Conservation (phyloP, 768 basidiomycete genomes). For the Podaxis sp. region DNA sequence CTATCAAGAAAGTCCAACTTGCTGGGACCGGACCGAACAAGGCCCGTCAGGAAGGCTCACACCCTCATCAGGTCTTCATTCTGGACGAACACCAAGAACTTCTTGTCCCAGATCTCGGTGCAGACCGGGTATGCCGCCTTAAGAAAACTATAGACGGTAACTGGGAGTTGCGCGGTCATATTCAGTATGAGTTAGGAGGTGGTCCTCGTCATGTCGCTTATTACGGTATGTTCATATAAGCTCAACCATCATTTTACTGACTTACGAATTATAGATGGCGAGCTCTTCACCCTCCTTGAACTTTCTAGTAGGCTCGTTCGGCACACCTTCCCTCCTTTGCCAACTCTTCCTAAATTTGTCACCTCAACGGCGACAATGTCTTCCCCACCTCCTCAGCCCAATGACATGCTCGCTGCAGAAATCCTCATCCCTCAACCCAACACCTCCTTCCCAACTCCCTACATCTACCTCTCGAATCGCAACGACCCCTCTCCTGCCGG, state of each 20-base stretch:
- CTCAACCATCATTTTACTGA: background rate
- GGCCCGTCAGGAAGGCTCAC: constrained; percentile 67
- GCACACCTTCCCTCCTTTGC: constrained; percentile 49
- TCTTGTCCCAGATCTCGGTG: constrained; percentile 74
- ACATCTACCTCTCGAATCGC: constrained; percentile 74
- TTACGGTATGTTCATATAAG: constrained; percentile 43
- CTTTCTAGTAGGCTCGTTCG: constrained; percentile 56
- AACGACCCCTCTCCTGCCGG: constrained; percentile 69
- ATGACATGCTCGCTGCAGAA: constrained; percentile 65
- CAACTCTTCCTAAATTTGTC: constrained; percentile 37
- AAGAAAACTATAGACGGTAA: constrained; percentile 37
- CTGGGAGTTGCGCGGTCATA: constrained; percentile 49
- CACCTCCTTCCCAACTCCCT: constrained; percentile 47
- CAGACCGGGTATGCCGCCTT: constrained; percentile 63
- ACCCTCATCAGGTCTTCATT: constrained; percentile 72
- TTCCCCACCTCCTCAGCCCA: constrained; percentile 39
- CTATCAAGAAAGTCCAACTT: constrained; percentile 39
- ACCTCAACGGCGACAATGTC: constrained; percentile 50
- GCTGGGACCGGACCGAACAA: constrained; percentile 59
- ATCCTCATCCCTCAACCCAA: constrained; percentile 60
- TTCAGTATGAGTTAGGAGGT: constrained; percentile 52
- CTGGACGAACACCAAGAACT: constrained; percentile 52
- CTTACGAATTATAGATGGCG: constrained; percentile 42
- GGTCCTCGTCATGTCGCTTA: constrained; percentile 73
- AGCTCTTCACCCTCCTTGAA: constrained; percentile 68